Evolutionary conservation across 768 basidiomycete genomes (phyloP), one percentile per base, ranked within the genome.

Genomic region (Imleria badia): DNA sequence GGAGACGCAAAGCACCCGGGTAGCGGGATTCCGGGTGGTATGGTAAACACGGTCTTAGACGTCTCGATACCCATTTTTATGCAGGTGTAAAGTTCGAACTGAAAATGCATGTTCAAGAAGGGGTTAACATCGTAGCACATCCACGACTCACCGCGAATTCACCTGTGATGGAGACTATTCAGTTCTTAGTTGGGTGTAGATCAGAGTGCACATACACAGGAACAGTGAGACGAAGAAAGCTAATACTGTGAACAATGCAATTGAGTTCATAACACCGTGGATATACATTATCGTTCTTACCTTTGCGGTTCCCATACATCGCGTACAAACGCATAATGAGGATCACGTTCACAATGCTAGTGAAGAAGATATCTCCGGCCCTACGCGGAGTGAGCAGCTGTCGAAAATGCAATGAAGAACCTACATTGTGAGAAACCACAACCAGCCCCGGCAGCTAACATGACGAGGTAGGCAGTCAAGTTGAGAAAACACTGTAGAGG

Each of bases 31-130:
- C 38, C 52, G 5, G 38, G 7, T 6, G 53, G 53, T 8, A 54
- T 20, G 13, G 41, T 38, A 14, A 42, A 36, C 4, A 20, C 15
- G 4, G 33, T 43, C 0, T 8, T 30, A 14, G 20, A 19, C 7
- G 33, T 6, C 33, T 49, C 23, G 7, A 49, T 35, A 14, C 23
- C 40, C 12, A 17, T 9, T n/a, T 14, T 54, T 20, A 50, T n/a
- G 41, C 22, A 49, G 19, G 22, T 33, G 9, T 48, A 54, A 43
- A 54, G 47, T 19, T 54, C 52, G 23, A 54, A 48, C 52, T 54
- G 33, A 14, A 30, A 30, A 39, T n/a, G 29, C 1, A 38, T 39
- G 31, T 22, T 53, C 38, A 33, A 33, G 30, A 47, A 19, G 19
- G 19, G 14, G 26, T 19, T 13, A 17, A 29, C 19, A 12, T 19